phyloP scores from a whole-genome alignment of 1,284 basidiomycete species.

The Ceratorhiza oryzae-sativae region DNA sequence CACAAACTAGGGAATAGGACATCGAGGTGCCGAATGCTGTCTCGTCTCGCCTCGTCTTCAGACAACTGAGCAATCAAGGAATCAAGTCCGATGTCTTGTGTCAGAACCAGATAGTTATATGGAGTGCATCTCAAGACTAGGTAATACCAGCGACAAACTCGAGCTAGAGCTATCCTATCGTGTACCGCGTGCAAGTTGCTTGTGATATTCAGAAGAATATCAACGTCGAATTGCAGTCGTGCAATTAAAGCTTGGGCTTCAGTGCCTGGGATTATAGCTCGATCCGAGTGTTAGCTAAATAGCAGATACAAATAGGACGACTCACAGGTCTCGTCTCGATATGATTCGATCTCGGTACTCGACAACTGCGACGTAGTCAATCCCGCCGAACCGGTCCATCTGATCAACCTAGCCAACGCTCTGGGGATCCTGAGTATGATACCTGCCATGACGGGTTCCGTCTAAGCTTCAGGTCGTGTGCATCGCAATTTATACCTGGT shows the following conservation, averaged over 20 bases:
- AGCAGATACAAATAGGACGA: not conserved
- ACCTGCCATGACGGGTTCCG: not conserved
- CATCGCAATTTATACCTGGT: not conserved
- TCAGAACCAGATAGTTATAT: not conserved
- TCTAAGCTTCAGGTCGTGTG: no score
- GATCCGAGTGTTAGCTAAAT: not conserved
- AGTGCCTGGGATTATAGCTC: not conserved
- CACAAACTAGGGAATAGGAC: not conserved
- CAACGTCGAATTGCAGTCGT: not conserved
- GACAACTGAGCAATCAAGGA: not conserved
- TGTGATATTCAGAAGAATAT: conserved; percentile 9
- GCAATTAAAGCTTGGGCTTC: not conserved
- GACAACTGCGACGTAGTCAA: not conserved
- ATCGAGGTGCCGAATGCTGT: not conserved
- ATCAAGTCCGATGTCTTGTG: not conserved
- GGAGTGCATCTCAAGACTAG: not conserved
- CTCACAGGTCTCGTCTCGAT: not conserved
- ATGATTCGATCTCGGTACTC: not conserved
- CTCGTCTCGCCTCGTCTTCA: not conserved
- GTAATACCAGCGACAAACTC: not conserved
- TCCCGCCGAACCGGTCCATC: not conserved
- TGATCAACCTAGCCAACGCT: not conserved
- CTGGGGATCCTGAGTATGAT: not conserved
- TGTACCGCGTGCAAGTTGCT: not conserved
- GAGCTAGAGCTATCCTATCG: conserved; percentile 7